phyloP scores from a whole-genome alignment of 2,329 filamentous ascomycete genomes.

The Arthroderma uncinatum region DNA sequence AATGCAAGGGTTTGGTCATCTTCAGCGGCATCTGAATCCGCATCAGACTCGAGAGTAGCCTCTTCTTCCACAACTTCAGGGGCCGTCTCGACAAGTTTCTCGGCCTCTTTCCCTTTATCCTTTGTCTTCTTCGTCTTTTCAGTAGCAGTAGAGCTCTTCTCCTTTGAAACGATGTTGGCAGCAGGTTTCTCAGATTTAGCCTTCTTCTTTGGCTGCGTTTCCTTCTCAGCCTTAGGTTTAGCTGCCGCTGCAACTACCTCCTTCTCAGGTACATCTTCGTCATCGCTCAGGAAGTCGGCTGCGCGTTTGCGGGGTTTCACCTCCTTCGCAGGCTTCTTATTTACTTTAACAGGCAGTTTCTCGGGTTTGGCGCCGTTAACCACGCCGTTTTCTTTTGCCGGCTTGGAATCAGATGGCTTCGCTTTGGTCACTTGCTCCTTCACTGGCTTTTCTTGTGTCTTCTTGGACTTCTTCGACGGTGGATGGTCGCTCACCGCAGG shows the following conservation, averaged over 20 bases:
- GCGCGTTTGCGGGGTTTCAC: conserved; percentile 38
- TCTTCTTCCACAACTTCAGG: conserved; percentile 17
- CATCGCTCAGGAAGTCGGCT: conserved; percentile 38
- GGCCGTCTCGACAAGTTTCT: conserved; percentile 28
- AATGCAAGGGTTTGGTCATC: conserved; percentile 46
- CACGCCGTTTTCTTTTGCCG: conserved; percentile 25
- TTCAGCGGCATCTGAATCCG: conserved; percentile 28
- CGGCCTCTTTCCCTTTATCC: conserved; percentile 12
- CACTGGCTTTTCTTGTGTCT: conserved; percentile 27
- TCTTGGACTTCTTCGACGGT: conserved; percentile 52
- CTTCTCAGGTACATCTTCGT: conserved; percentile 27
- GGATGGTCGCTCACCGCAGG: conserved; percentile 31
- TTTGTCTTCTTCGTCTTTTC: conserved; percentile 18
- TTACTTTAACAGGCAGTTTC: conserved; percentile 22
- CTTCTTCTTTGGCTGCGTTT: conserved; percentile 37
- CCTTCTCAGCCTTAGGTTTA: conserved; percentile 38
- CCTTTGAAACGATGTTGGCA: conserved; percentile 16
- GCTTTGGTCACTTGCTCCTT: conserved; percentile 20
- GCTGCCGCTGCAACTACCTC: conserved; percentile 27
- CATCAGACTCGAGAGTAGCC: conserved; percentile 9
- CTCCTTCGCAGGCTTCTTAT: conserved; percentile 27
- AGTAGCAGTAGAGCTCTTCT: conserved; percentile 19
- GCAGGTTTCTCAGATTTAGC: conserved; percentile 17
- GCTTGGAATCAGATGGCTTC: conserved; percentile 22
- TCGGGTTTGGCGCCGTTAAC: conserved; percentile 10